These are phyloP conservation scores for Tylopilus sp. DNA, from an alignment of 1,284 basidiomycete species.

Conservation along the genomic window DNA sequence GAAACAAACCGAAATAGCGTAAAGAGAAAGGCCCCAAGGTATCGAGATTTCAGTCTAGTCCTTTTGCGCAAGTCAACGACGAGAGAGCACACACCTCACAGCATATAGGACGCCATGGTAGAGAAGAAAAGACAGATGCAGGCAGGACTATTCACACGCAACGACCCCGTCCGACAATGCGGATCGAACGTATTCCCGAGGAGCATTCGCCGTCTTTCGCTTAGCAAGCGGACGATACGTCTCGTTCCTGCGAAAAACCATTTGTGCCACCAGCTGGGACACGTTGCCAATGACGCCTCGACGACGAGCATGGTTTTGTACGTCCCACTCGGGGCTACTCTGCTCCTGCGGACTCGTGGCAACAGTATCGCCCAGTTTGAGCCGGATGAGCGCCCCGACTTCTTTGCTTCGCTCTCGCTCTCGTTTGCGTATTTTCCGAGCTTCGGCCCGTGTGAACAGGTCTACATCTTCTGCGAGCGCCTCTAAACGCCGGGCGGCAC, in stretches of 20 bases:
- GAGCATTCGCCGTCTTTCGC: slow-evolving; percentile 23
- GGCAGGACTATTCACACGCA: slow-evolving; percentile 9
- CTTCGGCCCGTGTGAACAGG: slow-evolving; percentile 44
- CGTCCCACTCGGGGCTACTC: slow-evolving; percentile 19
- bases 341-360: slow-evolving; percentile 22
- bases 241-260: slow-evolving; percentile 49
- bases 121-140: slow-evolving; percentile 7
- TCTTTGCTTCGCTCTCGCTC: slow-evolving; percentile 52
- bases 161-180: slow-evolving; percentile 21
- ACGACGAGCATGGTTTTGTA: slow-evolving; percentile 20
- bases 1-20: slow-evolving; percentile 11
- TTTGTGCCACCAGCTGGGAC: slow-evolving; percentile 52
- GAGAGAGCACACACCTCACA: slow-evolving; percentile 31
- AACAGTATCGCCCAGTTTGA: slow-evolving; percentile 40
- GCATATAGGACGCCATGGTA: slow-evolving; percentile 14
- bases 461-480: slow-evolving; percentile 34
- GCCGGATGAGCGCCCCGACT: slow-evolving; percentile 45
- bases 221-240: slow-evolving; percentile 37
- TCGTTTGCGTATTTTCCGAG: slow-evolving; percentile 42
- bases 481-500: slow-evolving; percentile 39
- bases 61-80: slow-evolving; percentile 6
- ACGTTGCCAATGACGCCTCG: slow-evolving; percentile 37
- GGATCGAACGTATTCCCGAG: slow-evolving; percentile 27
- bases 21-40: neutral
- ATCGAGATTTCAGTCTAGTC: slow-evolving; percentile 23